Evolutionary conservation across 2,329 filamentous ascomycete genomes (phyloP).

Genomic region (Cordyceps cicadae): DNA sequence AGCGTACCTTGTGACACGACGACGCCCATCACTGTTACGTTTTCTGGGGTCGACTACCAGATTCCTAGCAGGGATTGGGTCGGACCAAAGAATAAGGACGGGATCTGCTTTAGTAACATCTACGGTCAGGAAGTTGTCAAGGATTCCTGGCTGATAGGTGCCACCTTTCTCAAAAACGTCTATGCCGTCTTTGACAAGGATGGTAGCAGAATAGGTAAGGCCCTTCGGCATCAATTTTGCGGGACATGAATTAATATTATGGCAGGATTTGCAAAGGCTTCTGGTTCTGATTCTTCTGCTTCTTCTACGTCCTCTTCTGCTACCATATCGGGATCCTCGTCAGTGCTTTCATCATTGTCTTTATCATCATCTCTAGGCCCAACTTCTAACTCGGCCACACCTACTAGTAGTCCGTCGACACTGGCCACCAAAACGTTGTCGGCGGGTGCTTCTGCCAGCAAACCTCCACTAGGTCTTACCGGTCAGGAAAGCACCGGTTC

Average conservation of each 20-base stretch:
- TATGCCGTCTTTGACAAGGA: conserved; percentile 80
- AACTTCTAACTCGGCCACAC: conserved; percentile 7
- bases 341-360: conserved; percentile 9
- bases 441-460: not conserved
- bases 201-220: conserved; percentile 51
- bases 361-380: not conserved
- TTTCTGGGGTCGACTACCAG: conserved; percentile 58
- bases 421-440: not conserved
- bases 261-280: conserved; percentile 8
- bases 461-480: conserved; percentile 15
- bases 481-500: conserved; percentile 16
- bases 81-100: conserved; percentile 33
- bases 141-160: conserved; percentile 70
- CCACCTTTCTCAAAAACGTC: conserved; percentile 82
- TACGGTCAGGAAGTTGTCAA: conserved; percentile 62
- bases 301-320: conserved; percentile 1
- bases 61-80: conserved; percentile 68
- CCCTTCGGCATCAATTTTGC: not conserved
- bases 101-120: conserved; percentile 61
- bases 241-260: not conserved
- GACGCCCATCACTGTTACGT: conserved; percentile 52
- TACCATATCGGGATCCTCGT: conserved; percentile 6
- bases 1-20: conserved; percentile 65
- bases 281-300: conserved; percentile 6
- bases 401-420: conserved; percentile 8